Conservation (phyloP, 768 basidiomycete species). For the Dacryopinax primogenitus region DNA sequence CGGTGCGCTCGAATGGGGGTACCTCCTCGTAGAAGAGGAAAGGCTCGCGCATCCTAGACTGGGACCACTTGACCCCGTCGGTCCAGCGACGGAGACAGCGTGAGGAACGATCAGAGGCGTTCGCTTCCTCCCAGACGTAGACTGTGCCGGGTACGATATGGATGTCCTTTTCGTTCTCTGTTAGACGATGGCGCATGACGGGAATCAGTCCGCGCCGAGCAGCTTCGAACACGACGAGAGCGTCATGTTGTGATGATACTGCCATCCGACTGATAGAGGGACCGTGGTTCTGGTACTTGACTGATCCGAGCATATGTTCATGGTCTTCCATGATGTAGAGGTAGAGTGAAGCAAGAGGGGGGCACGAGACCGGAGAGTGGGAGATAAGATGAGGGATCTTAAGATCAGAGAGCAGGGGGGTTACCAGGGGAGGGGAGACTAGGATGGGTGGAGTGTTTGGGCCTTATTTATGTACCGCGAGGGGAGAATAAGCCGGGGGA, state of each 20-base stretch:
- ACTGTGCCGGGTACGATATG: constrained; percentile 48
- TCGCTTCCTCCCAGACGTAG: constrained; percentile 52
- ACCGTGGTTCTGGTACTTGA: neutral
- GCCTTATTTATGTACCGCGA: neutral
- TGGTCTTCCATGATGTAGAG: neutral
- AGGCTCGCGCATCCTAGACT: constrained; percentile 55
- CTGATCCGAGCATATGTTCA: constrained; percentile 34
- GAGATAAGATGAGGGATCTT: neutral
- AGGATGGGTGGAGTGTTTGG: neutral
- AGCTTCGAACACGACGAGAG: constrained; percentile 47
- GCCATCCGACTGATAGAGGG: neutral
- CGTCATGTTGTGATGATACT: constrained; percentile 36
- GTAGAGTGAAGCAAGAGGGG: neutral
- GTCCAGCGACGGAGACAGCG: constrained; percentile 29
- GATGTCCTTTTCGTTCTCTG: constrained; percentile 33
- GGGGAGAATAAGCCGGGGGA: neutral
- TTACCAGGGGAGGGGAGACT: neutral
- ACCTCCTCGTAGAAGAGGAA: constrained; percentile 53
- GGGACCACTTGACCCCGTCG: constrained; percentile 56
- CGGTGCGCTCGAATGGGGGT: constrained; percentile 10
- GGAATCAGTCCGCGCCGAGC: neutral
- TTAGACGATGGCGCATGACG: constrained; percentile 6
- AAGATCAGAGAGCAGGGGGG: neutral
- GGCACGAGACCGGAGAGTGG: neutral
- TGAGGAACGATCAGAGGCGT: neutral